Base-by-base conservation (phyloP, 306 rosid genomes). In the Sophora flavescens region DNA sequence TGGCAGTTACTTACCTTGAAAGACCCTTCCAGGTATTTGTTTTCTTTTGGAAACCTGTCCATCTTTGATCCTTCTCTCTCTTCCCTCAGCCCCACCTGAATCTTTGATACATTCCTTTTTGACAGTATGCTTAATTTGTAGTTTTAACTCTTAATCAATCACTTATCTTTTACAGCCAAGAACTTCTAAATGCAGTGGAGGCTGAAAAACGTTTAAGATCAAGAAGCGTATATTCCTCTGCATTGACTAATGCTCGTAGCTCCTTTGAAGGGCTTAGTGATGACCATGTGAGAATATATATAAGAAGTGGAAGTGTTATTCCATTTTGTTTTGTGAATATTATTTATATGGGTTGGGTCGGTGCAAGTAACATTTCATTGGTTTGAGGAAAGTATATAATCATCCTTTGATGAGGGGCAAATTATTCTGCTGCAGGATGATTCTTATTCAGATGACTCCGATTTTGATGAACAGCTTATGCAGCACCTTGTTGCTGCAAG, bases 1-100 rank as follows among this genome's bases (percentile, higher is more conserved):
- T 90, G 96, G 90, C 98, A 89, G 83, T 80, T 72, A 26, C 87
- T 95, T 78, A 70, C 82, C 81, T 78, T 95, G 84, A 89, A 88
- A 70, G 98, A 95, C 76, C 91, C 97, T 64, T 82, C 87, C 17
- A 70, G 91, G 98, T 95, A 85, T 74, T 53, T 77, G 35, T 39
- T 47, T 63, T 78, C 68, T 36, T 62, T 35, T 57, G 52, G 22
- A 35, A 9, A 3, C 12, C 1, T 22, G 22, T 47, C 28, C 51
- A 10, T 52, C 62, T 18, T 18, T 78, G 0, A 6, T 8, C n/a
- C 33, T 12, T 35, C 12, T 68, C 42, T 4, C 15, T 51, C 38
- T 57, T 15, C 33, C 41, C 8, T 2, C 28, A 8, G 33, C 42
- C 68, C 36, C 33, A 22, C 14, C 32, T 4, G 16, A 48, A 11